Percentiles rank a stretch among this genome's conserved stretches.
Conservation (phyloP, 1,284 basidiomycete species). For the Chondrostereum purpureum region DNA sequence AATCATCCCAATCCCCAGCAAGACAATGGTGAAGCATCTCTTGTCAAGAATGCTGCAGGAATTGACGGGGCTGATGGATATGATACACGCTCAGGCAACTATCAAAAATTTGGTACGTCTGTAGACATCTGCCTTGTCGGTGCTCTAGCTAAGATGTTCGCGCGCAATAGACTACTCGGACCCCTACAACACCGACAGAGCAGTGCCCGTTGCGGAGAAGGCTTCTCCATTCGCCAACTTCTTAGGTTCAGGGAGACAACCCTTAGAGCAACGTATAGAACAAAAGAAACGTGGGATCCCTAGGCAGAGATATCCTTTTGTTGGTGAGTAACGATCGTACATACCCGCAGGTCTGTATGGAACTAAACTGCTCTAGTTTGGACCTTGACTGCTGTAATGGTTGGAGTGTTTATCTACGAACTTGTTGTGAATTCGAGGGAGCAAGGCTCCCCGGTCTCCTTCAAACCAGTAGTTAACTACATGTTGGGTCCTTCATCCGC, state of each 20-base stretch:
- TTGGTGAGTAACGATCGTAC: slow-evolving; percentile 49
- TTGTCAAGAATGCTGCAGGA: slow-evolving; percentile 40
- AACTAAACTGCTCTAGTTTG: too few species aligned
- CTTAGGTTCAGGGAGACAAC: slow-evolving; percentile 45
- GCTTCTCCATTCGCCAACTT: slow-evolving; percentile 33
- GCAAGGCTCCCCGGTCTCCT: slow-evolving; percentile 76
- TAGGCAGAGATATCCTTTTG: slow-evolving; percentile 73
- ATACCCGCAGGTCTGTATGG: too few species aligned
- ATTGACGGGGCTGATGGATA: slow-evolving; percentile 19
- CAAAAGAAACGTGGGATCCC: slow-evolving; percentile 80
- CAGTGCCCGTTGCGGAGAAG: slow-evolving; percentile 27
- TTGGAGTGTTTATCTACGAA: slow-evolving; percentile 73
- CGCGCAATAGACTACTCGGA: slow-evolving; percentile 50
- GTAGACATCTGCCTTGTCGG: slow-evolving; percentile 1
- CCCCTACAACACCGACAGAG: slow-evolving; percentile 28
- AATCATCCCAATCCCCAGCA: slow-evolving; percentile 17
- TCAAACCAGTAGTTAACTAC: slow-evolving; percentile 81
- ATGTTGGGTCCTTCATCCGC: slow-evolving; percentile 89
- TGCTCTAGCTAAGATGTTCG: neutral
- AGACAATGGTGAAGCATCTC: slow-evolving; percentile 32
- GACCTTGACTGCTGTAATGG: slow-evolving; percentile 58
- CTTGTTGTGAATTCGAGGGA: slow-evolving; percentile 65
- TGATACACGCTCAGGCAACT: slow-evolving; percentile 25
- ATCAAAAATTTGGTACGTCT: slow-evolving; percentile 50
- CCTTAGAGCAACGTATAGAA: slow-evolving; percentile 79